Base-by-base conservation (phyloP, 768 basidiomycete species). In the Cystobasidium ongulense region DNA sequence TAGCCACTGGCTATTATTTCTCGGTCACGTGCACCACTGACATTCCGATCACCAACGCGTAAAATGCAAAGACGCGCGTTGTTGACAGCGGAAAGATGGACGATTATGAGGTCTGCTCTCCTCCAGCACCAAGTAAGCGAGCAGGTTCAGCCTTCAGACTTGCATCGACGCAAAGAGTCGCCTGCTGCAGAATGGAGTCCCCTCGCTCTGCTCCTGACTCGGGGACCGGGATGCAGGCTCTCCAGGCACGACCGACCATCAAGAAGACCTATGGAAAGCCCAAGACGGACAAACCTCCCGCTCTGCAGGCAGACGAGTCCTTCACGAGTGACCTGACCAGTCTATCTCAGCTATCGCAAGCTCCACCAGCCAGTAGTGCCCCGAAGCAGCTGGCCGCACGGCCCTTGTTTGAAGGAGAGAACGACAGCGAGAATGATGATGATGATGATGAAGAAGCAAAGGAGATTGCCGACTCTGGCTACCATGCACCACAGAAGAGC, bases 211-310 rank as follows among this genome's bases (percentile, higher is more conserved):
- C 25, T 36, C 21, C 61, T 63, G 61, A 39, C 53, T 7, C 53
- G 53, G 53, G 31, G 27, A 39, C 33, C 35, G 63, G n/a, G 33
- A 41, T 27, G 63, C 63, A 25, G 31, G 18, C 27, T 35, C 36
- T 43, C 13, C 63, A 29, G 7, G 41, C 46, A 31, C 31, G 38
- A 25, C 33, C 63, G 4, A 35, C 46, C 27, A 35, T 71, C 52
- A 57, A n/a, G 52, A 11, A 35, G 7, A 71, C 68, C 5, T 71
- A 71, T 27, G 68, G 68, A 23, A 59, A 36, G 53, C 68, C 36
- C 50, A 71, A 59, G 38, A 35, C 50, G n/a, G 53, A 2, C 57
- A 31, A 15, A 5, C 3, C 25, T 59, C 33, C 57, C 4, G 13
- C 29, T 4, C 11, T 59, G 25, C 57, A 59, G 21, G 57, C 57